Percentiles rank a stretch among this genome's conserved stretches.
These are phyloP conservation scores for Coniella lustricola DNA, from an alignment of 2,329 filamentous ascomycete genomes.

Conservation along the genomic window DNA sequence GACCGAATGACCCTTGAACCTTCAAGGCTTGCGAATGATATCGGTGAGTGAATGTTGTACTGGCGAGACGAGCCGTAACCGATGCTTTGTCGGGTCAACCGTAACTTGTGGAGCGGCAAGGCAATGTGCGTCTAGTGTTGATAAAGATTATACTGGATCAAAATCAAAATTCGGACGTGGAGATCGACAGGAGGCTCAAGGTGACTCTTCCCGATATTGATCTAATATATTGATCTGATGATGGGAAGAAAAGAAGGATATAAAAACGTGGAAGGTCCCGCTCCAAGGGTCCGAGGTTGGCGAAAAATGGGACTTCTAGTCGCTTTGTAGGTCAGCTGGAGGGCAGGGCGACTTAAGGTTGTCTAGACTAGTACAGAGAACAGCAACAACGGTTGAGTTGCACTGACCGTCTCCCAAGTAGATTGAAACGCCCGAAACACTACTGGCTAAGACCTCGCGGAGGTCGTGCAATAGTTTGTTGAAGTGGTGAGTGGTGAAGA, in stretches of 20 bases:
- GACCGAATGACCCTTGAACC: conserved; percentile 8
- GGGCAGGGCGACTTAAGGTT: conserved; percentile 20
- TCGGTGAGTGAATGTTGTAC: conserved; percentile 6
- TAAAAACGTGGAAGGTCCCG: conserved; percentile 2
- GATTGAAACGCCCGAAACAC: conserved; percentile 36
- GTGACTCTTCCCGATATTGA: not conserved
- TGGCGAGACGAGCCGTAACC: not conserved
- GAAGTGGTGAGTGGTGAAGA: conserved; percentile 15
- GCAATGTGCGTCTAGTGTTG: not conserved
- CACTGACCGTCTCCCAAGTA: conserved; percentile 29
- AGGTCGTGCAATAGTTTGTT: conserved; percentile 19
- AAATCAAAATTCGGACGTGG: not conserved
- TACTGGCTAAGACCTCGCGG: conserved; percentile 24
- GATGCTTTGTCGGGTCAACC: not conserved
- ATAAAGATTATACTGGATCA: not conserved
- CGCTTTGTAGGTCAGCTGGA: conserved; percentile 13
- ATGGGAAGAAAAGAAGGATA: not conserved
- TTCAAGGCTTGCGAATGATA: conserved; percentile 8
- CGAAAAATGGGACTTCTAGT: conserved; percentile 11
- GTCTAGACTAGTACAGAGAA: conserved; percentile 23
- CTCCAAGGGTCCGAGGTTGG: not conserved
- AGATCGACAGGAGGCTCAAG: not conserved
- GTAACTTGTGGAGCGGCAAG: not conserved
- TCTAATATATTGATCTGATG: conserved; percentile 9
- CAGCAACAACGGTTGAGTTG: conserved; percentile 34